These are phyloP conservation scores for Uronychia binucleata DNA, from an alignment of 73 alveolate genomes.

Conservation along the genomic window DNA sequence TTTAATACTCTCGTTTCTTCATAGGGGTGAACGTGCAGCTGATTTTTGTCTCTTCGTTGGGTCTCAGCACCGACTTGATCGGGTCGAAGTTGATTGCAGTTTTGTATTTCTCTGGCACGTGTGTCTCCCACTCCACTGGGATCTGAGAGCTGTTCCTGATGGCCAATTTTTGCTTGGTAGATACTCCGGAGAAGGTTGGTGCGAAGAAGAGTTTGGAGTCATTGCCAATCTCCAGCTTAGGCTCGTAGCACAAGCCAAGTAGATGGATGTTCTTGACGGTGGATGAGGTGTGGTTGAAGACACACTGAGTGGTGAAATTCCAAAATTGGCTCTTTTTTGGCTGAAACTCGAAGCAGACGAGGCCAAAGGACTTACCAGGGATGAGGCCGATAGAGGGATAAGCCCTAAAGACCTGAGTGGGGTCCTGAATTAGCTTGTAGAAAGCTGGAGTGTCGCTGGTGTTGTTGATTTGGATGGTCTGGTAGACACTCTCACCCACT, in stretches of 20 bases:
- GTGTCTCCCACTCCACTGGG: conserved; percentile 86
- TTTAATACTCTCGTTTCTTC: conserved; percentile 80
- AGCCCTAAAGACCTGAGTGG: conserved; percentile 92
- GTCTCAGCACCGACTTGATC: conserved; percentile 74
- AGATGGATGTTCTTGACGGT: conserved; percentile 81
- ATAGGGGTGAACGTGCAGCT: conserved; percentile 92
- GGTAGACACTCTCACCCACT: conserved; percentile 91
- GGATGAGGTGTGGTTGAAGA: conserved; percentile 90
- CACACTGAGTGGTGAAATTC: conserved; percentile 86
- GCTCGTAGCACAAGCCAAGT: conserved; percentile 95
- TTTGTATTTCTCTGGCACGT: conserved; percentile 89
- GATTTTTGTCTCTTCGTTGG: conserved; percentile 86
- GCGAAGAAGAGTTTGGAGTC: conserved; percentile 96
- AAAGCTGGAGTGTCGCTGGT: conserved; percentile 97
- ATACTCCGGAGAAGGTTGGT: conserved; percentile 95
- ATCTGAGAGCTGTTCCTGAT: conserved; percentile 91
- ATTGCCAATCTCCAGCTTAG: conserved; percentile 84
- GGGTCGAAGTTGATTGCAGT: conserved; percentile 95
- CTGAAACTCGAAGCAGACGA: conserved; percentile 92
- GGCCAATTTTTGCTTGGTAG: conserved; percentile 86
- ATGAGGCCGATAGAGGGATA: conserved; percentile 93
- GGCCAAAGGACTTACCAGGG: conserved; percentile 89
- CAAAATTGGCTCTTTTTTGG: conserved; percentile 91
- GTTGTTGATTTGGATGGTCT: conserved; percentile 91
- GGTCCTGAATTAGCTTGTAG: conserved; percentile 89